phyloP scores from a whole-genome alignment of 2,329 filamentous ascomycete species.

The Epichloe baconii region DNA sequence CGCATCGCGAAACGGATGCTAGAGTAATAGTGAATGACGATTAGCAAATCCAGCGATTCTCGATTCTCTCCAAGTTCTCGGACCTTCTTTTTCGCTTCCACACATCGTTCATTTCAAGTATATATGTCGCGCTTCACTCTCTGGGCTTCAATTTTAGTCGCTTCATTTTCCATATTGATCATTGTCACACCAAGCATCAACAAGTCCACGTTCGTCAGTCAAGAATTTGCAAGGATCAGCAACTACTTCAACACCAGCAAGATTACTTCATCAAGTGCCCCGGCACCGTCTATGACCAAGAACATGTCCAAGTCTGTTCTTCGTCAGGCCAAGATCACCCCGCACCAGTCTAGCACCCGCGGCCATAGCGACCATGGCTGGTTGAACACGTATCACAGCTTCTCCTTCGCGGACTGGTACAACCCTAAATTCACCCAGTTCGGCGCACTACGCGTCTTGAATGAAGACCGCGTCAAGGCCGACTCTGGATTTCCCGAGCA shows the following conservation, averaged over 20 bases:
- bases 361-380: constrained; percentile 76
- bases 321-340: constrained; percentile 57
- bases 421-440: constrained; percentile 55
- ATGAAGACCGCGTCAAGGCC: constrained; percentile 71
- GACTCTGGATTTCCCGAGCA: constrained; percentile 74
- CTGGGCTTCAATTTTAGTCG: constrained; percentile 22
- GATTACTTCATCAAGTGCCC: background rate
- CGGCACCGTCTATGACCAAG: constrained; percentile 21
- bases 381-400: constrained; percentile 79
- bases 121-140: constrained; percentile 26
- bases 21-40: background rate
- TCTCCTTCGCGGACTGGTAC: constrained; percentile 65
- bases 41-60: constrained; percentile 5
- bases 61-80: background rate
- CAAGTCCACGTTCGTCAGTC: constrained; percentile 6
- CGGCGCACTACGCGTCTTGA: constrained; percentile 70
- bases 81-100: constrained; percentile 16
- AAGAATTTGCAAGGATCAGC: constrained; percentile 5
- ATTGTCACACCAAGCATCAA: constrained; percentile 12
- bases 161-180: constrained; percentile 25
- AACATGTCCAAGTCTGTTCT: constrained; percentile 48
- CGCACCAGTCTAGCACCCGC: constrained; percentile 57
- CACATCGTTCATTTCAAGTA: constrained; percentile 10
- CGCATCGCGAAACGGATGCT: background rate
- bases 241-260: constrained; percentile 1